These are phyloP conservation scores for Tirmania nivea DNA, from an alignment of 495 filamentous ascomycete species.

Conservation along the genomic window DNA sequence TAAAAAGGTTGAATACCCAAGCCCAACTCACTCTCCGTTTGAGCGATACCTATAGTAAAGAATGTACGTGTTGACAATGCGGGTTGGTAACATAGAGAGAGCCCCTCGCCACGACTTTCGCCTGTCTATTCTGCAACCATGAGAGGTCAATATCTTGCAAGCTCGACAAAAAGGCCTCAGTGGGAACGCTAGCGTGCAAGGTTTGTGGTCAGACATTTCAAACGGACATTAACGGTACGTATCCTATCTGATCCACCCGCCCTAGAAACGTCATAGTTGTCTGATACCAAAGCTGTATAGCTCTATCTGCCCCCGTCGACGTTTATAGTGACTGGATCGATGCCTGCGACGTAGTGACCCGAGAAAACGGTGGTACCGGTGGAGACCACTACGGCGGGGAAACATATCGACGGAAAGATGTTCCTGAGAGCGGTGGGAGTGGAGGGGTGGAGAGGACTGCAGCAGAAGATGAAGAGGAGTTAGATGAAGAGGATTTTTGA, in stretches of 20 bases:
- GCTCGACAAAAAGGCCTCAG: constrained; percentile 71
- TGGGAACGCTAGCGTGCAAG: constrained; percentile 71
- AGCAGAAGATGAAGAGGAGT: constrained; percentile 33
- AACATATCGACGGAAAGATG: constrained; percentile 3
- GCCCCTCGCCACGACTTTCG: constrained; percentile 66
- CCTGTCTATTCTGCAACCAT: constrained; percentile 97
- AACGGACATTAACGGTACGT: constrained; percentile 74
- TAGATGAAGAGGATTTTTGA: constrained; percentile 22
- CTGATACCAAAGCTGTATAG: background rate
- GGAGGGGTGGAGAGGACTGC: constrained; percentile 16
- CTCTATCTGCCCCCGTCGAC: constrained; percentile 40
- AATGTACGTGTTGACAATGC: constrained; percentile 1
- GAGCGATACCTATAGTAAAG: constrained; percentile 1
- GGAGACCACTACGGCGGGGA: constrained; percentile 27
- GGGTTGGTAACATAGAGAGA: constrained; percentile 26
- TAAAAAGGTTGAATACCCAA: constrained; percentile 41
- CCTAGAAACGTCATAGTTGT: background rate
- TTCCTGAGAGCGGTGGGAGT: constrained; percentile 14
- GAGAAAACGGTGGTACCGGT: constrained; percentile 22
- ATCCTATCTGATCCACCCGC: background rate
- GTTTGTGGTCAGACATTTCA: constrained; percentile 86
- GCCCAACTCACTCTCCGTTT: constrained; percentile 1
- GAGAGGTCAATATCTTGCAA: constrained; percentile 75
- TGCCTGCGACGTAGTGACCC: constrained; percentile 67
- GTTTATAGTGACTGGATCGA: constrained; percentile 98